Evolutionary conservation across 176 grass and related monocot species (phyloP).

Genomic region (Canna indica): DNA sequence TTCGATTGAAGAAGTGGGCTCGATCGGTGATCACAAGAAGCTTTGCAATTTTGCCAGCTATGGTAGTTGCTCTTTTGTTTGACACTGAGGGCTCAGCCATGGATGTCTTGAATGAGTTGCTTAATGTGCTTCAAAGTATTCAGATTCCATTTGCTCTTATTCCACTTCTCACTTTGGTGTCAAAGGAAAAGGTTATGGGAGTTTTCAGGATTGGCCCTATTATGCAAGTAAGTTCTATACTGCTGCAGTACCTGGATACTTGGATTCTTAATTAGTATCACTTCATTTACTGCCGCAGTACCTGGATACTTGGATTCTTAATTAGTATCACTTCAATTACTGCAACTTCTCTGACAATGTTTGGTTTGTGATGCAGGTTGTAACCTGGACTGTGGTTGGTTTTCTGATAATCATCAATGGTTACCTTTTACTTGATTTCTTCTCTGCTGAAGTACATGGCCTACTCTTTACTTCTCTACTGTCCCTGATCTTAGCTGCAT

Average conservation of each 20-base stretch:
- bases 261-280: no score
- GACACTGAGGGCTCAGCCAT: neutral
- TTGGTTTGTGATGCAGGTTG: neutral
- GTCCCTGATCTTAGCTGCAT: neutral
- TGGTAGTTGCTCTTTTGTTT: neutral
- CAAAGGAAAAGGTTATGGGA: neutral
- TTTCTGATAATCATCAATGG: slow-evolving; percentile 8
- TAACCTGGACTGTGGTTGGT: neutral
- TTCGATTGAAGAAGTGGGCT: neutral
- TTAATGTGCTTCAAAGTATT: neutral
- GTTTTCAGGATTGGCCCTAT: neutral
- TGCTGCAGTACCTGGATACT: no score
- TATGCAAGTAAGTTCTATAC: neutral
- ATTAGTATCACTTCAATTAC: no score
- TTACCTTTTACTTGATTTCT: slow-evolving; percentile 5
- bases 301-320: no score
- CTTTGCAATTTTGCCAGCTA: slow-evolving; percentile 1
- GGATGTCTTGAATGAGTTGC: neutral
- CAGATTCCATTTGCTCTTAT: slow-evolving; percentile 6
- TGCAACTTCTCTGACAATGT: no score
- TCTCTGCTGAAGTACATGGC: slow-evolving; percentile 8
- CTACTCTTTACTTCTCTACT: neutral
- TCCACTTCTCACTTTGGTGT: neutral
- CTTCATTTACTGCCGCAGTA: no score
- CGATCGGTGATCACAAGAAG: slow-evolving; percentile 1